Evolutionary conservation across 257 asterid genomes (phyloP), one percentile per base, ranked within the genome.

Genomic region (Ballota nigra): DNA sequence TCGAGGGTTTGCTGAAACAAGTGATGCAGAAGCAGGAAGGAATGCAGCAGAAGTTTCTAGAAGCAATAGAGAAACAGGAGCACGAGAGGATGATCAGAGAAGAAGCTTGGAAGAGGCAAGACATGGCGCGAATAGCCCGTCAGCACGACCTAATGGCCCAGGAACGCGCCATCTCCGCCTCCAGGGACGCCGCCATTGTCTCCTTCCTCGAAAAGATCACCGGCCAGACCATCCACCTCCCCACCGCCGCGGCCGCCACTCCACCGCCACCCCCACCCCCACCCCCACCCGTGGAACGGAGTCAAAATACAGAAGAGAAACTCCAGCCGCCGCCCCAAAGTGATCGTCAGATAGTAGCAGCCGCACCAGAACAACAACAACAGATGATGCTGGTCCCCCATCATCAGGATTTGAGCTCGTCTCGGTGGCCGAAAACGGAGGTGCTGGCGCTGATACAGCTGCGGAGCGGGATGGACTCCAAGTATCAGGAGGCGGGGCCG

Each of bases 361-460:
- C 8, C 1, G 8, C 38, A 33, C 38, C 38, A 1, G 9, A 8
- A 0, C 38, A 33, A 33, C 38, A 3, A 33, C 9, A 4, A 33
- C 38, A 33, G 7, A 33, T 33, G 58, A 65, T 34, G 36, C 0
- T 31, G 20, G 19, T 72, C 10, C 66, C 66, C 6, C 16, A 16
- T 10, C 81, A 73, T 10, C 81, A 73, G 36, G 79, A 78, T 19
- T 38, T 24, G 41, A 66, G 72, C 70, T 73, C 84, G 3, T 76
- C 86, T 0, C 24, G 86, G 28, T 82, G 86, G 86, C 86, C 86
- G 0, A 82, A 82, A 67, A 68, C 74, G 10, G 89, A 85, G 69
- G 85, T 86, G 9, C 52, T 80, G 5, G 85, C 85, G 0, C 51
- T 88, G 72, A 82, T 85, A 62, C 75, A 82, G 65, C 28, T 85